Base-by-base conservation (phyloP, 2,329 filamentous ascomycete species). In the Calonectria pauciramosa region DNA sequence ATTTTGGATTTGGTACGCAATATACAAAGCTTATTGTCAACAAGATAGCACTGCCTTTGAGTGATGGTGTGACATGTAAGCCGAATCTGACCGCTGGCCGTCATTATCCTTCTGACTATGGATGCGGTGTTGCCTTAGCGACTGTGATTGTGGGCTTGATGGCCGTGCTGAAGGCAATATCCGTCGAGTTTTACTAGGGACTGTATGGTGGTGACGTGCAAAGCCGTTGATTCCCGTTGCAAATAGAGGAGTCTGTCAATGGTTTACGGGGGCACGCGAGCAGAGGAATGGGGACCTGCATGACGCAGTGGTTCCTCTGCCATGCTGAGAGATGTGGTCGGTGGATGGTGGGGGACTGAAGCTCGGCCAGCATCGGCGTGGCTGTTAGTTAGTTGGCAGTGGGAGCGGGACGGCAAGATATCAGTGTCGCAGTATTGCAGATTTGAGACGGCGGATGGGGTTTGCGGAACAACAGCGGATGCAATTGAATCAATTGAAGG, bases 201-300 rank as follows among this genome's bases (percentile, higher is more conserved):
- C 23, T 30, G 10, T 41, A 38, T 18, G 26, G 34, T 41, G 56
- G 13, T 56, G 32, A 60, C 36, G 23, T 14, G n/a, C 34, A 70
- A 70, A 70, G 68, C 68, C 68, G 68, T 60, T 23, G 68, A 64
- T 70, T 70, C 68, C 68, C 68, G 68, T 59, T 32, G 47, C 34
- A 44, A 18, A 38, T 49, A 38, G 59, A 70, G 36, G 18, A 41
- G 56, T 9, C 28, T 16, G 30, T 59, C 51, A 34, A 23, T 20
- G 26, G 36, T 30, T 63, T 41, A 23, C 10, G 8, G 26, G 51
- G 64, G 44, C 44, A 36, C 32, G 64, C 30, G 47, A 67, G 28
- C 28, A 36, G 44, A 51, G 47, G 41, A 52, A 52, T 28, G 65
- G 49, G 56, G 66, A 68, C 66, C 49, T 68, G 66, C 66, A 68